Conservation (phyloP, 805 yeast species). For the Diddensiella transvaalensis region DNA sequence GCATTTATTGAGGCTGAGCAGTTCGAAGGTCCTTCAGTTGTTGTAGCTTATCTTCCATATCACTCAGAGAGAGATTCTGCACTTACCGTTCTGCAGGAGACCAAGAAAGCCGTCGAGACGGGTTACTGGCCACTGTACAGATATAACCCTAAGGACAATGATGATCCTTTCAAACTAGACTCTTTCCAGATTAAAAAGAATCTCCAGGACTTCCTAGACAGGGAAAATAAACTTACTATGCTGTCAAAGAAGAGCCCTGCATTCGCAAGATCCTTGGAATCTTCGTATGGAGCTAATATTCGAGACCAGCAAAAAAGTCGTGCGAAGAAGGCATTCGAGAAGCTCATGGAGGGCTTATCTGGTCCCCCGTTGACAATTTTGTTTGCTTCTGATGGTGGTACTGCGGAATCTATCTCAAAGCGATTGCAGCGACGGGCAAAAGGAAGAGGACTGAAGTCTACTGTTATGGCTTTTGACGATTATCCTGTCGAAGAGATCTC, state of each 20-base stretch:
- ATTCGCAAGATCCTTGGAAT: constrained; percentile 67
- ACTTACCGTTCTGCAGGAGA: constrained; percentile 73
- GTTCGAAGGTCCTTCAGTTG: constrained; percentile 86
- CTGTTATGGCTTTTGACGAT: constrained; percentile 68
- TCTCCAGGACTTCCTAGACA: constrained; percentile 73
- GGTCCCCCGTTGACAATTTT: constrained; percentile 90
- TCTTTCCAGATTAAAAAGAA: constrained; percentile 77
- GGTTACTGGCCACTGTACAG: constrained; percentile 98
- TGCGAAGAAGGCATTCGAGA: constrained; percentile 73
- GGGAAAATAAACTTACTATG: constrained; percentile 83
- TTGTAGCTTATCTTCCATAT: constrained; percentile 86
- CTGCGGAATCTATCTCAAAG: constrained; percentile 77
- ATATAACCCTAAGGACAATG: constrained; percentile 63
- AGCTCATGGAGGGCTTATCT: constrained; percentile 76
- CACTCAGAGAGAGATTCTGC: constrained; percentile 57
- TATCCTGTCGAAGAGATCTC: constrained; percentile 68
- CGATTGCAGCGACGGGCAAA: constrained; percentile 74
- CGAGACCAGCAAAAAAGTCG: constrained; percentile 56
- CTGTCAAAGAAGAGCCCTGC: constrained; percentile 68
- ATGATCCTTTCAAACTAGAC: constrained; percentile 71
- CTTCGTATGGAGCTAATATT: constrained; percentile 58
- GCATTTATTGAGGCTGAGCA: constrained; percentile 87
- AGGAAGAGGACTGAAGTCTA: constrained; percentile 70
- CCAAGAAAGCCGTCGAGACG: constrained; percentile 83
- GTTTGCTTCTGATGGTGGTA: constrained; percentile 91